Percentiles rank a stretch among this genome's conserved stretches.
Conservation (phyloP, 768 basidiomycete species). For the Mycena polygramma region DNA sequence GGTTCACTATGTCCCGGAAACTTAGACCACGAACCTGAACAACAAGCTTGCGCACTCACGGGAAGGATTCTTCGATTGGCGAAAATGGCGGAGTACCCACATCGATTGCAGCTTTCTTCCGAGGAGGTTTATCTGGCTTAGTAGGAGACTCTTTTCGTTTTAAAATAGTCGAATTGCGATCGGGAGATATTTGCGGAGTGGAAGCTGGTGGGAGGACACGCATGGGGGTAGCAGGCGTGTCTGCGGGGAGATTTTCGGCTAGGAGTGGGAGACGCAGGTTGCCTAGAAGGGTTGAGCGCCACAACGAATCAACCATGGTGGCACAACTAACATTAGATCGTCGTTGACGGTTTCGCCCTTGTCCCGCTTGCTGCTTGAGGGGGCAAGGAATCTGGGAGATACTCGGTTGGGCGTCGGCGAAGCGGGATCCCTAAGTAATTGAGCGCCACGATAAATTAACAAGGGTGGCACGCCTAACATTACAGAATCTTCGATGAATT, state of each 20-base stretch:
- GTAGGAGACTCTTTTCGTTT: slow-evolving; percentile 31
- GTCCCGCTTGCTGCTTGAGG: too few relatives aligned
- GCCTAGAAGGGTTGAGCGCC: neutral
- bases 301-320: too few relatives aligned
- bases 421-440: neutral
- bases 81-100: slow-evolving; percentile 12
- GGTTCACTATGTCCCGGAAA: slow-evolving; percentile 14
- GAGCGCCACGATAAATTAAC: neutral
- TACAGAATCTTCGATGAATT: too few relatives aligned
- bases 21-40: neutral
- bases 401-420: neutral
- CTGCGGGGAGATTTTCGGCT: neutral
- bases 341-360: too few relatives aligned
- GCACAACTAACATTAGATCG: too few relatives aligned
- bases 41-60: slow-evolving; percentile 1
- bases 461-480: too few relatives aligned
- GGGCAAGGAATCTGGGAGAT: neutral
- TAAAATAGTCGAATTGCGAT: slow-evolving; percentile 10
- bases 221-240: neutral
- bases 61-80: slow-evolving; percentile 27
- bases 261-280: neutral
- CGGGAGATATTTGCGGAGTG: slow-evolving; percentile 8
- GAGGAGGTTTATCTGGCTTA: slow-evolving; percentile 22
- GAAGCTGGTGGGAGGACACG: slow-evolving; percentile 2
- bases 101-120: slow-evolving; percentile 34